Evolutionary conservation across 495 filamentous ascomycete genomes (phyloP), one percentile per base, ranked within the genome.

Genomic region (Hypoxylon cercidicola): DNA sequence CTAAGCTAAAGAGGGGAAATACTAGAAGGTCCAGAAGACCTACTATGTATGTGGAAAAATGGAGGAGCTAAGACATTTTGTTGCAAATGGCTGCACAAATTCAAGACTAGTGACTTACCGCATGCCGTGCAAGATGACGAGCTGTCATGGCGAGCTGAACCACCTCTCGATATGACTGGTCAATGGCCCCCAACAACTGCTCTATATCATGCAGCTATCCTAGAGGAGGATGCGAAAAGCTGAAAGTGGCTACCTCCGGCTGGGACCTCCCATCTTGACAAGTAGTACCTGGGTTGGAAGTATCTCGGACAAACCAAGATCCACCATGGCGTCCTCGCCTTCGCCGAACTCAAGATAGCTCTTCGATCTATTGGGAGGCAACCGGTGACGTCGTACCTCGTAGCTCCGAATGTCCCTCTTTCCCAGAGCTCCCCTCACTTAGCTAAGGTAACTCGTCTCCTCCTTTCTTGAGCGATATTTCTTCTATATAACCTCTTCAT

Each of bases 271-370:
- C 32, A 21, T 55, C 21, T 43, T 43, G 15, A 48, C 53, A 53
- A 55, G 41, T 20, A 47, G 49, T 51, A 62, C 43, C 49, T 51
- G 35, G 15, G 11, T 30, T 49, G 21, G 50, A 60, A 37, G 44
- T 23, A 43, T 45, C 48, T 30, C n/a, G 49, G 51, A 51, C 25
- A 64, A 39, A 12, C 39, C 13, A 54, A 25, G 60, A 65, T 51
- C 55, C 66, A 65, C 66, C 50, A 30, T 61, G 52, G 61, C 66
- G 55, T 25, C n/a, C 25, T 65, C 47, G 61, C 61, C 32, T 55
- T 65, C 66, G 46, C 66, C 60, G 61, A 63, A 56, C 59, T 55
- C 18, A 49, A 50, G 43, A 44, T 68, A 63, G 58, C 64, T 59
- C 64, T 67, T 57, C 57, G 58, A 58, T 58, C 58, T 59, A 62